Conservation (phyloP, 768 basidiomycete genomes). For the Termitomyces titanicus region DNA sequence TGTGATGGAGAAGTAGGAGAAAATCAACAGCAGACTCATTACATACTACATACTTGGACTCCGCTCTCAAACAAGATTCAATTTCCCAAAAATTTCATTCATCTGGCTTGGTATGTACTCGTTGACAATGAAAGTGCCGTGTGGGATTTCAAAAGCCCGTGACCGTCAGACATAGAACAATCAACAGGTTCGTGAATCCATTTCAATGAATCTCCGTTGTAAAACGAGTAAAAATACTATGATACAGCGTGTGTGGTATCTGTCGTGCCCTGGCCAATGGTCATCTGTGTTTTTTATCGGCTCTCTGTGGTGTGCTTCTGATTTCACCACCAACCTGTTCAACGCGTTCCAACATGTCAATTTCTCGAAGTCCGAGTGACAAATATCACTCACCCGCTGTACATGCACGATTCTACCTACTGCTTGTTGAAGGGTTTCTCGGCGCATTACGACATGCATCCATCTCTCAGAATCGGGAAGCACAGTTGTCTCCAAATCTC, state of each 20-base stretch:
- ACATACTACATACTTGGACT: too few species aligned
- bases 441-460: slow-evolving; percentile 27
- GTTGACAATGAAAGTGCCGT: too few species aligned
- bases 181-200: too few species aligned
- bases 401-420: slow-evolving; percentile 25
- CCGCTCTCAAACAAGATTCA: too few species aligned
- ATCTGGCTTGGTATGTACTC: too few species aligned
- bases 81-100: not conserved
- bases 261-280: not conserved
- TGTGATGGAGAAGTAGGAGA: not conserved
- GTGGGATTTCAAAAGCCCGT: too few species aligned
- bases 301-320: not conserved
- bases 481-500: slow-evolving; percentile 3
- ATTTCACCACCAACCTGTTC: slow-evolving; percentile 1
- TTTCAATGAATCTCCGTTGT: too few species aligned
- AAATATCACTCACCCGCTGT: slow-evolving; percentile 10
- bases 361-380: not conserved
- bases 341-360: not conserved
- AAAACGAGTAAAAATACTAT: not conserved
- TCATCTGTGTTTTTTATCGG: not conserved
- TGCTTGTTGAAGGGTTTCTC: slow-evolving; percentile 25
- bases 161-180: too few species aligned
- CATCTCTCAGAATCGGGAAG: slow-evolving; percentile 18
- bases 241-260: not conserved
- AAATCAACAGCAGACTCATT: too few species aligned